A percentile compares a stretch with the other conserved stretches of the same genome.
These are phyloP conservation scores for Ceratocystis lukuohia DNA, from an alignment of 2,329 filamentous ascomycete species.

Conservation along the genomic window DNA sequence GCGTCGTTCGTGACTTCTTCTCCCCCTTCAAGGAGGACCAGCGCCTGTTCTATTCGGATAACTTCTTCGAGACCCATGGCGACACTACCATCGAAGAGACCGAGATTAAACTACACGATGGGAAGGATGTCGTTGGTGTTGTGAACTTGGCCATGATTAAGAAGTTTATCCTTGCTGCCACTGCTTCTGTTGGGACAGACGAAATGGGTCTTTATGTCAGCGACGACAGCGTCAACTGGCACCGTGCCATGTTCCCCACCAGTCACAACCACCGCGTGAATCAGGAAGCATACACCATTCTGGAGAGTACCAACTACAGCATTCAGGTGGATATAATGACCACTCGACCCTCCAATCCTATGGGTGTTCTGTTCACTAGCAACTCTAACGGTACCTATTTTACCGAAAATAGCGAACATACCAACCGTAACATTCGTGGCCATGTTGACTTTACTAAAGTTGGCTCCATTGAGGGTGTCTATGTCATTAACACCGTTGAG, in stretches of 20 bases:
- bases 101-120: constrained; percentile 64
- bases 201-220: constrained; percentile 90
- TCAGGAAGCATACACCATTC: constrained; percentile 79
- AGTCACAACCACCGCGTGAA: constrained; percentile 57
- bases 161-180: constrained; percentile 73
- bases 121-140: constrained; percentile 63
- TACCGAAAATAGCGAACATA: constrained; percentile 79
- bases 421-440: constrained; percentile 64
- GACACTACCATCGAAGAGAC: constrained; percentile 43
- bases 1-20: constrained; percentile 61
- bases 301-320: constrained; percentile 95
- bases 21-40: constrained; percentile 61
- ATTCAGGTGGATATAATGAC: constrained; percentile 92
- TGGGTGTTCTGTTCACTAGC: constrained; percentile 85
- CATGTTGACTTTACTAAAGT: constrained; percentile 94
- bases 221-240: constrained; percentile 72
- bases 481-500: constrained; percentile 76
- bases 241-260: constrained; percentile 75
- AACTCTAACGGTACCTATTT: constrained; percentile 98
- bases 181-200: constrained; percentile 62
- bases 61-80: constrained; percentile 53
- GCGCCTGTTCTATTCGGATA: constrained; percentile 66
- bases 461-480: constrained; percentile 78
- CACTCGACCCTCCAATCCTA: constrained; percentile 47
- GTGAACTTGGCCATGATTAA: constrained; percentile 74